These are phyloP conservation scores for Xylaria palmicola DNA, from an alignment of 495 filamentous ascomycete species.

Conservation along the genomic window DNA sequence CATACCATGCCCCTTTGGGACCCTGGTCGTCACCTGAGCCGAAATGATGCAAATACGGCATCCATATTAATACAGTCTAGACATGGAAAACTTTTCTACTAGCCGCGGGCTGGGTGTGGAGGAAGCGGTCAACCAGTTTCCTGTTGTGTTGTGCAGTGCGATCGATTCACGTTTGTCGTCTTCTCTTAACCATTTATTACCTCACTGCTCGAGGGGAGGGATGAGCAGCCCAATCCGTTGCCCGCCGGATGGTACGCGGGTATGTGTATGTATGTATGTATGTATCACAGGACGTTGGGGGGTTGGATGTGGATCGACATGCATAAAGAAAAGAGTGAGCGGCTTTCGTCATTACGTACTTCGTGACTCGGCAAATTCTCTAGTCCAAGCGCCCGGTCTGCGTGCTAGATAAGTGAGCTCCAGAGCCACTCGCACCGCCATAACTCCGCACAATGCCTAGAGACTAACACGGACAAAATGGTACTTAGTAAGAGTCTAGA, in stretches of 20 bases:
- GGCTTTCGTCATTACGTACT: constrained; percentile 1
- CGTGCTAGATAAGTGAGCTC: neutral
- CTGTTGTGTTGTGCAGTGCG: neutral
- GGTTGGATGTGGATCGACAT: too few relatives aligned
- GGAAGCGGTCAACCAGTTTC: neutral
- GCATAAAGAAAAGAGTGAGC: neutral
- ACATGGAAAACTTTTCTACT: constrained; percentile 6
- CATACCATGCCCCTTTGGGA: constrained; percentile 3
- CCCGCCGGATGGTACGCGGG: neutral
- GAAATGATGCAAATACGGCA: neutral
- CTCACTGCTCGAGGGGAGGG: too few relatives aligned
- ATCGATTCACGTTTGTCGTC: too few relatives aligned
- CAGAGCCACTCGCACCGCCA: neutral
- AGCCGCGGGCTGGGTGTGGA: neutral
- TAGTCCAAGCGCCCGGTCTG: neutral
- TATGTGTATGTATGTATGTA: too few relatives aligned
- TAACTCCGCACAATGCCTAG: neutral
- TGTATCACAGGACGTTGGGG: too few relatives aligned
- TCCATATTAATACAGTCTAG: neutral
- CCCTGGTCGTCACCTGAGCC: constrained; percentile 13
- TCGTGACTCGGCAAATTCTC: constrained; percentile 2
- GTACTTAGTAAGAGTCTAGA: too few relatives aligned
- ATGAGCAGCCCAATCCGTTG: neutral
- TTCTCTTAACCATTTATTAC: too few relatives aligned
- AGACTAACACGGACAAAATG: too few relatives aligned